A percentile compares a stretch with the other conserved stretches of the same genome.
These are phyloP conservation scores for Tuber indicum DNA, from an alignment of 495 filamentous ascomycete genomes.

Conservation along the genomic window DNA sequence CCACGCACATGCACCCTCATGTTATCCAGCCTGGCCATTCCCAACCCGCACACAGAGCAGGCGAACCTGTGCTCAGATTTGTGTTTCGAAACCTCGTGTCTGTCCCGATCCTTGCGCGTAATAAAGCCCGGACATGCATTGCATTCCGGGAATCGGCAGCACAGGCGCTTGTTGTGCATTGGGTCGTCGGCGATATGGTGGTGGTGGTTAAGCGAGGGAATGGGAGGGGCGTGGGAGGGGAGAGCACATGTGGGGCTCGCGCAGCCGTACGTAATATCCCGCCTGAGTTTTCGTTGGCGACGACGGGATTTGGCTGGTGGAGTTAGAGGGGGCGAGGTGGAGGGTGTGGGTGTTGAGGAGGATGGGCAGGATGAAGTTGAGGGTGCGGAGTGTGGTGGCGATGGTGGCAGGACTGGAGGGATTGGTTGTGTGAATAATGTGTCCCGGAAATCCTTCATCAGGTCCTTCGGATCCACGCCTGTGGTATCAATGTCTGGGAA, in stretches of 20 bases:
- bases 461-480: background rate
- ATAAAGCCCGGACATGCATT: conserved; percentile 7
- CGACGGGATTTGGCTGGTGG: background rate
- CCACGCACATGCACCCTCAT: conserved; percentile 17
- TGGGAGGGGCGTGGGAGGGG: background rate
- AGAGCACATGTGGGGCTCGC: background rate
- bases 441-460: background rate
- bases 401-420: background rate
- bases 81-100: conserved; percentile 26
- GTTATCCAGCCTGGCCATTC: conserved; percentile 18
- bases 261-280: background rate
- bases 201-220: background rate
- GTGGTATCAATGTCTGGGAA: background rate
- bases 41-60: conserved; percentile 11
- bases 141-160: conserved; percentile 10
- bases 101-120: conserved; percentile 29
- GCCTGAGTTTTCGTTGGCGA: background rate
- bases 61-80: conserved; percentile 2
- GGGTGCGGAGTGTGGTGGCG: background rate
- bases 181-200: background rate
- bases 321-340: background rate
- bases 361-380: background rate
- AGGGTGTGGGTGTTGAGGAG: background rate
- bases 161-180: conserved; percentile 36
- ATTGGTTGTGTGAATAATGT: background rate